These are phyloP conservation scores for Carpinus viminea DNA, from an alignment of 306 rosid species.

Conservation along the genomic window DNA sequence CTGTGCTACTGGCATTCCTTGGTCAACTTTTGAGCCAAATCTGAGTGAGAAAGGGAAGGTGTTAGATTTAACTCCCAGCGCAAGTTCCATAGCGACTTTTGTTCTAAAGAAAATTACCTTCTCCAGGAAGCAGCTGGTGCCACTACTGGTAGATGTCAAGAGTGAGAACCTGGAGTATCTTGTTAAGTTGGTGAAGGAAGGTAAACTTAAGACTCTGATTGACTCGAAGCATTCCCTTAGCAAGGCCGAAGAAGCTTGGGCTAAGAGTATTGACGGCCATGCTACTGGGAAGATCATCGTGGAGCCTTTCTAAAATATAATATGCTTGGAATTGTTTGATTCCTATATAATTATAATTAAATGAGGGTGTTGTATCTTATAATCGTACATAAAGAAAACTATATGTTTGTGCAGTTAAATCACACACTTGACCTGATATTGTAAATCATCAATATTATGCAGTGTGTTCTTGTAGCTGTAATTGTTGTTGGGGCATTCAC, in stretches of 20 bases:
- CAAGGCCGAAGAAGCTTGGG: slow-evolving; percentile 76
- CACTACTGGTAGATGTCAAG: slow-evolving; percentile 39
- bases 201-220: slow-evolving; percentile 65
- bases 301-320: slow-evolving; percentile 35
- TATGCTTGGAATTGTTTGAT: not conserved
- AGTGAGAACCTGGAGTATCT: slow-evolving; percentile 55
- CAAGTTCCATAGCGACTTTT: slow-evolving; percentile 36
- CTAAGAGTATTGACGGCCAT: slow-evolving; percentile 67
- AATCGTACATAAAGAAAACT: not conserved
- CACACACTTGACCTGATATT: not conserved
- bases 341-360: not conserved
- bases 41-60: slow-evolving; percentile 62
- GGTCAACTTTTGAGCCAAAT: slow-evolving; percentile 75
- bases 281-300: slow-evolving; percentile 83
- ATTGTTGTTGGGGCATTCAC: not conserved
- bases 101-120: slow-evolving; percentile 57
- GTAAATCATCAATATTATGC: not conserved
- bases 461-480: not conserved
- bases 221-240: slow-evolving; percentile 58
- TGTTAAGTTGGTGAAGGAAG: slow-evolving; percentile 63
- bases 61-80: slow-evolving; percentile 49
- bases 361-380: not conserved
- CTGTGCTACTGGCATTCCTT: slow-evolving; percentile 54
- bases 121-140: slow-evolving; percentile 69
- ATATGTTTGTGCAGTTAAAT: not conserved